Base-by-base conservation (phyloP, 495 filamentous ascomycete genomes). In the Penicillium roqueforti region DNA sequence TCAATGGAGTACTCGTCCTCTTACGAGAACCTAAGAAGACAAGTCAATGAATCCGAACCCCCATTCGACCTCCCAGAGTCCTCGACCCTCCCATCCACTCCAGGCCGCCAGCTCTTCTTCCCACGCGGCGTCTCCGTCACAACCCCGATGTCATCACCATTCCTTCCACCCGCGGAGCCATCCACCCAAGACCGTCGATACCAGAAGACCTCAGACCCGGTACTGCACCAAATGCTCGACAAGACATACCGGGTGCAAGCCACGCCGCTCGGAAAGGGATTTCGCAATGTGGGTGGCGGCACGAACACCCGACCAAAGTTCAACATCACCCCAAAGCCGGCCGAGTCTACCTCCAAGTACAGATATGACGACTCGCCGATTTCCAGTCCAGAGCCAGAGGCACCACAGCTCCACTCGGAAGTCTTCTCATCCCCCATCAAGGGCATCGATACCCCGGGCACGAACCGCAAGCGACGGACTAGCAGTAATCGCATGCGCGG, bases 241-340 rank as follows among this genome's bases (percentile, higher is more conserved):
- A 96, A 93, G 66, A 97, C 87, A 39, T 98, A 95, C 70, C 88
- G 95, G 26, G 73, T 98, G 1, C 87, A 91, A 73, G 91, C 93
- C 11, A 98, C 93, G 8, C 95, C 93, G 0, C 84, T 89, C 46
- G 87, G 76, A 52, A 78, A 70, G 59, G 58, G 64, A 47, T 69
- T 61, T 51, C 50, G 49, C 41, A 62, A 65, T 37, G 42, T 45
- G 6, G 56, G 50, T n/a, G 44, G 53, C 1, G 64, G 61, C n/a
- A 47, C 64, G 8, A 60, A 54, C 61, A 53, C 62, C 16, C 65
- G 62, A 20, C 68, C 74, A 44, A 73, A 71, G 26, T 72, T 74
- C 61, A 55, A 67, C 14, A 53, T 67, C 28, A 70, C 67, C 0
- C 69, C 74, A n/a, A 67, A 77, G 28, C 49, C 58, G 1, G 58